Evolutionary conservation across 108 stramenopile genomes (phyloP).

Genomic region (Cyclotella baltica): DNA sequence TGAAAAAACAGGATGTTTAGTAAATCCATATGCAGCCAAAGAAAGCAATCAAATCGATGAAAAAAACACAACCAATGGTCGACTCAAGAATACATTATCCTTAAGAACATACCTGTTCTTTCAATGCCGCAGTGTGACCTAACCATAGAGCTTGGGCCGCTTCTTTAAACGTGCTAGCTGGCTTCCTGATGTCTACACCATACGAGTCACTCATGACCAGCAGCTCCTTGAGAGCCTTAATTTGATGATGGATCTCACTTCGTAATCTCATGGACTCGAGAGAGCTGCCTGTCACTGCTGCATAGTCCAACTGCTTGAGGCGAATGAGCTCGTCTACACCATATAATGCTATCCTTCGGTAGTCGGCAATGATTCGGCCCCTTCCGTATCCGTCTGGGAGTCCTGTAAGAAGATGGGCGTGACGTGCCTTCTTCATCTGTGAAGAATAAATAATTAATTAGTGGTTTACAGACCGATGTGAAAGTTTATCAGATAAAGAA

Average conservation of each 20-base stretch:
- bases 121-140: conserved; percentile 72
- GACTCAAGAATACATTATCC: no score
- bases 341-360: conserved; percentile 70
- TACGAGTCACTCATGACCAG: conserved; percentile 64
- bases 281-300: conserved; percentile 48
- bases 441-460: no score
- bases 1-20: no score
- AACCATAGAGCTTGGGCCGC: conserved; percentile 73
- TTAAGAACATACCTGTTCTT: no score
- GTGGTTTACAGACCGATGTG: no score
- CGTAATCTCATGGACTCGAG: conserved; percentile 58
- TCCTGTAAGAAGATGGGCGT: conserved; percentile 72
- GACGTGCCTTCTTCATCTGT: conserved; percentile 64
- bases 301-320: conserved; percentile 64
- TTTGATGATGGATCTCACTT: conserved; percentile 62
- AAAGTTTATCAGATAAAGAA: no score
- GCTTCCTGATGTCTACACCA: conserved; percentile 61
- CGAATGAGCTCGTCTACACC: conserved; percentile 70
- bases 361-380: conserved; percentile 74
- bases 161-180: conserved; percentile 63
- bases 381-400: conserved; percentile 76
- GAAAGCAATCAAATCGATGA: no score
- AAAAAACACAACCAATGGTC: no score
- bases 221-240: conserved; percentile 62
- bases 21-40: no score